A percentile compares a stretch with the other conserved stretches of the same genome.
These are phyloP conservation scores for Fusarium devonianum DNA, from an alignment of 2,329 filamentous ascomycete genomes.

Conservation along the genomic window DNA sequence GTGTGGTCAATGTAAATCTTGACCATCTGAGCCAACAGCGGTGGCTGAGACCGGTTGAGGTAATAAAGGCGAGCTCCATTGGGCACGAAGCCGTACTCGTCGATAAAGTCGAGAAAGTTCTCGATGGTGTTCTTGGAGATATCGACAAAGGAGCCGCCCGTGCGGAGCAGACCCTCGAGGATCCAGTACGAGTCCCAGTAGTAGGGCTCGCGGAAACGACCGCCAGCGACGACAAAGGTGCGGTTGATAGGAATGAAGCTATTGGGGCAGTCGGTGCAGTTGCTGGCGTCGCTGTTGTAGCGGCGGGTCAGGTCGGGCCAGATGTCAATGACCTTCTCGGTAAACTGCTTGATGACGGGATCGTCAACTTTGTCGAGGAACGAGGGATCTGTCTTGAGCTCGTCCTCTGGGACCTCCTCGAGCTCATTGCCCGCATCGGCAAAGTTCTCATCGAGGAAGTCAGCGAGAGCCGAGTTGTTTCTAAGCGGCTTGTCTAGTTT, in stretches of 20 bases:
- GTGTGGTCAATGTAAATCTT: constrained; percentile 69
- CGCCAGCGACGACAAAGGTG: constrained; percentile 74
- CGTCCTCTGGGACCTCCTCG: constrained; percentile 56
- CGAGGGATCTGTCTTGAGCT: constrained; percentile 62
- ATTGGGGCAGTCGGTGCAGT: constrained; percentile 66
- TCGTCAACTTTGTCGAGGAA: constrained; percentile 67
- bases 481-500: constrained; percentile 65
- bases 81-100: constrained; percentile 70
- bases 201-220: constrained; percentile 74
- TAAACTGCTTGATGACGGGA: constrained; percentile 66
- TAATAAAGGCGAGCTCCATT: constrained; percentile 75
- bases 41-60: constrained; percentile 72
- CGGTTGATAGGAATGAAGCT: constrained; percentile 72
- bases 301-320: constrained; percentile 72
- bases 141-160: constrained; percentile 66
- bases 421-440: constrained; percentile 70
- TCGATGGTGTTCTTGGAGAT: constrained; percentile 73
- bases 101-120: constrained; percentile 73
- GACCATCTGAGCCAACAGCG: constrained; percentile 71
- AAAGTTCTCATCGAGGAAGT: constrained; percentile 70
- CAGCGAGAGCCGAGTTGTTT: constrained; percentile 68
- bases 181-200: constrained; percentile 79
- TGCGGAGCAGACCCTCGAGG: constrained; percentile 69
- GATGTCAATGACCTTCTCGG: constrained; percentile 69
- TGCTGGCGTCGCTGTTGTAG: constrained; percentile 59